Evolutionary conservation across 805 yeast genomes (phyloP), one percentile per base, ranked within the genome.

Genomic region (Saccharomyces paradoxus): DNA sequence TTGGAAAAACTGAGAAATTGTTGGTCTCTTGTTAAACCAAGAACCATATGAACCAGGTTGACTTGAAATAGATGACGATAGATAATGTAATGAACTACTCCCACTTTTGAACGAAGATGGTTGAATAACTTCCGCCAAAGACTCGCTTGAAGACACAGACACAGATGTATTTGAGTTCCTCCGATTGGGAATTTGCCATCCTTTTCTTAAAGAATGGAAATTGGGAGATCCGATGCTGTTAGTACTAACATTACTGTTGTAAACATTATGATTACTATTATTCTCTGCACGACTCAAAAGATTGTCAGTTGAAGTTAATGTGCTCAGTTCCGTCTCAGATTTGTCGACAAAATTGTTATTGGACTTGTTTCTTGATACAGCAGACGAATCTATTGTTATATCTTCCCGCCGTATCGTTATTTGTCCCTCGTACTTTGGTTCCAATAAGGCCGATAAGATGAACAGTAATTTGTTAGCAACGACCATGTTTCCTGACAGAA

Each of bases 401-500:
- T 21, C 12, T 37, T 37, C 44, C 13, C 6, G 44, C 12, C 44
- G 44, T 37, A 37, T 37, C 17, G 44, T 48, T 27, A 62, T 31
- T 13, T 52, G 51, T 5, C 67, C 62, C 2, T 59, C 55, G 48
- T 63, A 58, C 8, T 68, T 62, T 26, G 67, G 74, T 37, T 80
- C 77, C 17, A 82, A 65, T 27, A 82, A 55, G 0, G 81, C 85
- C 52, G 80, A 74, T 8, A 82, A 57, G 7, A 82, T 77, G 54
- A 80, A 81, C 0, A 81, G 70, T 53, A 82, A 67, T 61, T 81
- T 81, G 60, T 81, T 82, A 1, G 86, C 84, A 9, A 82, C 83
- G 7, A 77, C 77, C 37, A 82, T 80, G 61, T 82, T 82, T 14
- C 82, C 79, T 0, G 86, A 81, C 78, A 81, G 75, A 3, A 82